phyloP scores from a whole-genome alignment of 1,284 basidiomycete species.

The Boletus sp. region DNA sequence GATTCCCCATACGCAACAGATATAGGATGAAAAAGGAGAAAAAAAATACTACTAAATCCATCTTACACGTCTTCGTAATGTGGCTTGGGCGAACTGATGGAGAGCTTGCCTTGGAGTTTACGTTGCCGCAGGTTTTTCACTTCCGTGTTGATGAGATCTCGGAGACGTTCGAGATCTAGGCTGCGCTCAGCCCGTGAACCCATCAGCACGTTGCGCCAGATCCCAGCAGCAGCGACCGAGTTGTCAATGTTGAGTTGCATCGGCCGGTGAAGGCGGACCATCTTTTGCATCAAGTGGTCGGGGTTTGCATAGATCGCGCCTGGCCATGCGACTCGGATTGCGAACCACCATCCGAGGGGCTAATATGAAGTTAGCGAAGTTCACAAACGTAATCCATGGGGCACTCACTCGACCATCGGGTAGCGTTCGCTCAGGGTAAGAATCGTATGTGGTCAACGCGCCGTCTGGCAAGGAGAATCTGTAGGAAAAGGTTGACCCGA shows the following conservation, averaged over 20 bases:
- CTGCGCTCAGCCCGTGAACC: constrained; percentile 81
- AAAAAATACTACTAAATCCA: constrained; percentile 1
- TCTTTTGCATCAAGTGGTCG: constrained; percentile 85
- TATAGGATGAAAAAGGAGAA: not conserved
- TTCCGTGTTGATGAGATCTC: constrained; percentile 84
- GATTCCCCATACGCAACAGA: constrained; percentile 21
- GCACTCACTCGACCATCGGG: constrained; percentile 79
- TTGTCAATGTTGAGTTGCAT: constrained; percentile 86
- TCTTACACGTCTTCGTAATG: constrained; percentile 60
- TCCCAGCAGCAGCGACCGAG: constrained; percentile 84
- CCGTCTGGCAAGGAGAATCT: constrained; percentile 85
- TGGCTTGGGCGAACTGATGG: constrained; percentile 63
- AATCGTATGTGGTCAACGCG: constrained; percentile 81
- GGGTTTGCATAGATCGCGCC: constrained; percentile 82
- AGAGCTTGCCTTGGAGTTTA: constrained; percentile 80
- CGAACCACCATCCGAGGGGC: constrained; percentile 93
- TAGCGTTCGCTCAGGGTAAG: constrained; percentile 78
- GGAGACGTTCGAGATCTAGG: constrained; percentile 74
- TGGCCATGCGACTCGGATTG: constrained; percentile 89
- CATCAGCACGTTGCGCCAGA: constrained; percentile 89
- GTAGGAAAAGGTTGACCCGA: constrained; percentile 5
- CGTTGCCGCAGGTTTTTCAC: constrained; percentile 84
- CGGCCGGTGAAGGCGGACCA: constrained; percentile 82
- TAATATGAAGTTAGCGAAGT: constrained; percentile 38
- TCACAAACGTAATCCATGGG: not conserved